Base-by-base conservation (phyloP, 768 basidiomycete genomes). In the Mycena galopus region DNA sequence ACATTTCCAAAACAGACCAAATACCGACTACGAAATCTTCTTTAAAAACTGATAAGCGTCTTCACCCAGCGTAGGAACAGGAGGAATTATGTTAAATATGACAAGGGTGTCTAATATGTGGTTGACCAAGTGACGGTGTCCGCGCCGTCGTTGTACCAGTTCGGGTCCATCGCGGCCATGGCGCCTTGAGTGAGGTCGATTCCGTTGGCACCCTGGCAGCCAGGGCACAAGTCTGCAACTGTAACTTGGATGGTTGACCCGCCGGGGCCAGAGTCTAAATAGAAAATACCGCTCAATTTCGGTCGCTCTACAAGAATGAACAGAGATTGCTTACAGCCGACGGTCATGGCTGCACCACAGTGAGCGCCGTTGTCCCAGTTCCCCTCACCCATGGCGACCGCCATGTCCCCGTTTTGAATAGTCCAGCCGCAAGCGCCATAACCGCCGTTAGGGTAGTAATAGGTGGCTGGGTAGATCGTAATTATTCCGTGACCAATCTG, bases 161-260 rank as follows among this genome's bases (percentile, higher is more conserved):
- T 66, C 10, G 64, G 21, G 25, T 72, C 65, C 3, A 72, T n/a
- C 7, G 50, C 58, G 4, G 70, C 64, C 58, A 72, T 66, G 19
- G 64, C 64, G 16, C 32, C 63, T 61, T 71, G 63, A 11, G 63
- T 33, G 21, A 71, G 23, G 58, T 71, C 70, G 55, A 71, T 67
- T 2, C 64, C 64, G n/a, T 72, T 50, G 12, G 53, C 17, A 10
- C 65, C 70, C 44, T 71, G 70, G 70, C 70, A 72, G 32, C 47
- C 59, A 2, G 70, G 70, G 58, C 70, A 72, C 27, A 37, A 25
- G n/a, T 72, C 70, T 10, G 8, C 23, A 16, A 66, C 70, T 23
- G 21, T 60, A 19, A 61, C 57, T 21, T 23, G 10, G 64, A 71
- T 44, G 21, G 25, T 65, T 8, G 9, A n/a, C n/a, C n/a, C n/a